phyloP scores from a whole-genome alignment of 768 basidiomycete species.

The Boletus bicolor region DNA sequence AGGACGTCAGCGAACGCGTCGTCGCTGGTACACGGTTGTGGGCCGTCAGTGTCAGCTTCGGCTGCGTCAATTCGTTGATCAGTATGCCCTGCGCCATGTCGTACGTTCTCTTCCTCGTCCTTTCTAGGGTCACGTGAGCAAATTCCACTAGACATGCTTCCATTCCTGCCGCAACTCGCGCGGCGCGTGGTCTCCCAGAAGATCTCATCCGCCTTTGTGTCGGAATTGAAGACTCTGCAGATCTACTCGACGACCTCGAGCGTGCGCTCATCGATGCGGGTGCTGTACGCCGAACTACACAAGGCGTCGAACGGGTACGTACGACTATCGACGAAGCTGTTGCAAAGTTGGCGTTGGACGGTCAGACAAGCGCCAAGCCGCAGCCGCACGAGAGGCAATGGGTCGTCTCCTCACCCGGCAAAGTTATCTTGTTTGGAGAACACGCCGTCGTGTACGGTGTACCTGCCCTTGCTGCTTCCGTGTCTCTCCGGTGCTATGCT shows the following conservation, averaged over 20 bases:
- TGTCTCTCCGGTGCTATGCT: conserved; percentile 94
- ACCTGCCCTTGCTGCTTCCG: conserved; percentile 93
- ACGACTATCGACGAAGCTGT: conserved; percentile 60
- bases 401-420: conserved; percentile 94
- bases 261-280: conserved; percentile 89
- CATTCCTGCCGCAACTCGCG: conserved; percentile 92
- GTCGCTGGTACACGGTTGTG: conserved; percentile 91
- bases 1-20: conserved; percentile 84
- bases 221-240: conserved; percentile 92
- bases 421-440: conserved; percentile 97
- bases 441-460: conserved; percentile 98
- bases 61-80: conserved; percentile 96
- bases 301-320: conserved; percentile 39
- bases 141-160: conserved; percentile 73
- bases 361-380: conserved; percentile 1
- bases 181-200: conserved; percentile 96
- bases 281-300: conserved; percentile 62
- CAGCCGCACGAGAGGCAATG: conserved; percentile 51
- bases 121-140: neutral
- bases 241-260: conserved; percentile 94
- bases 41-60: conserved; percentile 98
- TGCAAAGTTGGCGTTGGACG: conserved; percentile 55
- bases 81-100: conserved; percentile 99
- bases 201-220: conserved; percentile 97
- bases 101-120: conserved; percentile 51